Percentiles rank a stretch among this genome's conserved stretches.
These are phyloP conservation scores for Plenodomus lindquistii DNA, from an alignment of 2,329 filamentous ascomycete species.

Conservation along the genomic window DNA sequence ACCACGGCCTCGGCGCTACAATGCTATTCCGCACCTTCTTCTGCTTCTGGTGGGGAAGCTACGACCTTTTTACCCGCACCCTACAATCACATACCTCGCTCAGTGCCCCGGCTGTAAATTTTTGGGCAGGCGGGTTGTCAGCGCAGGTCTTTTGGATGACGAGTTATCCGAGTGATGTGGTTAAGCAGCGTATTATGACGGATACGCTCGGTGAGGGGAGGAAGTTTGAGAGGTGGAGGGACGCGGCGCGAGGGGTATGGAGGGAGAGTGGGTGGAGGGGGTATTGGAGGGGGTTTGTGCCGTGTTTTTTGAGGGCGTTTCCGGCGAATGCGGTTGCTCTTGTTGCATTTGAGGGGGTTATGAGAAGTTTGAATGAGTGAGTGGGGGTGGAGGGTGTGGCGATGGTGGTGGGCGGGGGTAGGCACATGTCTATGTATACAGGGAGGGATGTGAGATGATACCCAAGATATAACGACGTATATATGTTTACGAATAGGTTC, in stretches of 20 bases:
- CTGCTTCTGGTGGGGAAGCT: constrained; percentile 98
- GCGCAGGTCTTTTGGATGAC: constrained; percentile 95
- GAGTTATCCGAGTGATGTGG: constrained; percentile 87
- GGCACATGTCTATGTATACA: neutral
- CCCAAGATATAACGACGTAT: neutral
- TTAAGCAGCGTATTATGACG: constrained; percentile 98
- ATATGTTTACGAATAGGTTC: too few species aligned
- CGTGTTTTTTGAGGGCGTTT: constrained; percentile 91
- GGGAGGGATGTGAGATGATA: neutral
- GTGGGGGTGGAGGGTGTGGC: neutral
- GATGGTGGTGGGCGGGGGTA: neutral
- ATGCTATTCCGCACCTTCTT: constrained; percentile 90
- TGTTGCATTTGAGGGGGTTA: constrained; percentile 89
- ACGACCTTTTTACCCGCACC: constrained; percentile 77
- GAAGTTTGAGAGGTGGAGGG: constrained; percentile 74
- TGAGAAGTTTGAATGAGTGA: constrained; percentile 59
- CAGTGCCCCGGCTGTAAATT: constrained; percentile 82
- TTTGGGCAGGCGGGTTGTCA: constrained; percentile 93
- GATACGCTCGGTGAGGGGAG: constrained; percentile 72
- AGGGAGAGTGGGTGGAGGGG: constrained; percentile 75
- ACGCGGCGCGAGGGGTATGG: constrained; percentile 78
- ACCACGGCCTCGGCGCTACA: constrained; percentile 83
- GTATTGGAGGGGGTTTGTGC: constrained; percentile 90
- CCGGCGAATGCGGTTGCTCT: constrained; percentile 94
- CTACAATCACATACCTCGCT: constrained; percentile 70